Evolutionary conservation across 1,284 basidiomycete genomes (phyloP).

Genomic region (Coniferiporia sulphurascens): DNA sequence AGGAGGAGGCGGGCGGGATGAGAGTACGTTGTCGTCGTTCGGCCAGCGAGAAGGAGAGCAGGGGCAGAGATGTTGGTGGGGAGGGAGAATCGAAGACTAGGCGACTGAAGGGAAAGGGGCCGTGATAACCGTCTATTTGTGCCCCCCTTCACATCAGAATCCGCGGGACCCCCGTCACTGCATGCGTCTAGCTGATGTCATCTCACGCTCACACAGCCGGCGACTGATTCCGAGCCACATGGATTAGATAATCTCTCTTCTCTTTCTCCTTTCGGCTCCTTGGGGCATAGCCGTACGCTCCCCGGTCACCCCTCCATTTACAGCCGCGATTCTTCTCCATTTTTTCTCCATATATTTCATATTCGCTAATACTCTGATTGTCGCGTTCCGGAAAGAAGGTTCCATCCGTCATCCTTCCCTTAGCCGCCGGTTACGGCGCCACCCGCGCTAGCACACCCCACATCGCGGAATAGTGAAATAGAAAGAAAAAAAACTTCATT

Average conservation of each 20-base stretch:
- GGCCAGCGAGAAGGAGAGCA: slow-evolving; percentile 13
- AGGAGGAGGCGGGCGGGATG: background rate
- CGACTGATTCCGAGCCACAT: no score
- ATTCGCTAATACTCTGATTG: no score
- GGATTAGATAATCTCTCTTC: no score
- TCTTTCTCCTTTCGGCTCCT: no score
- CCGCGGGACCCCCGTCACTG: background rate
- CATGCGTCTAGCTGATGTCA: background rate
- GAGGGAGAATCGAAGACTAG: background rate
- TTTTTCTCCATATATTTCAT: background rate
- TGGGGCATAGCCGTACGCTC: no score
- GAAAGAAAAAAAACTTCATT: no score
- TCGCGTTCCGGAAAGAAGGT: background rate
- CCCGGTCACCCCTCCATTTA: no score
- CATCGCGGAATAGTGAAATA: background rate
- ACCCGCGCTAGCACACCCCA: background rate
- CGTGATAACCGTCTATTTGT: slow-evolving; percentile 6
- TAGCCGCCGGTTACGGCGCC: background rate
- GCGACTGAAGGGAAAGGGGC: slow-evolving; percentile 3
- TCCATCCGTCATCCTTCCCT: background rate
- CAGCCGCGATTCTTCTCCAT: background rate
- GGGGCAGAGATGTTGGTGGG: background rate
- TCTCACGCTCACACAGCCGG: background rate
- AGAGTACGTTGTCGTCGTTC: background rate
- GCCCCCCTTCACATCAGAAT: background rate